A percentile compares a stretch with the other conserved stretches of the same genome.
Evolutionary conservation across 257 asterid species (phyloP).

Genomic region (Salvia splendens): DNA sequence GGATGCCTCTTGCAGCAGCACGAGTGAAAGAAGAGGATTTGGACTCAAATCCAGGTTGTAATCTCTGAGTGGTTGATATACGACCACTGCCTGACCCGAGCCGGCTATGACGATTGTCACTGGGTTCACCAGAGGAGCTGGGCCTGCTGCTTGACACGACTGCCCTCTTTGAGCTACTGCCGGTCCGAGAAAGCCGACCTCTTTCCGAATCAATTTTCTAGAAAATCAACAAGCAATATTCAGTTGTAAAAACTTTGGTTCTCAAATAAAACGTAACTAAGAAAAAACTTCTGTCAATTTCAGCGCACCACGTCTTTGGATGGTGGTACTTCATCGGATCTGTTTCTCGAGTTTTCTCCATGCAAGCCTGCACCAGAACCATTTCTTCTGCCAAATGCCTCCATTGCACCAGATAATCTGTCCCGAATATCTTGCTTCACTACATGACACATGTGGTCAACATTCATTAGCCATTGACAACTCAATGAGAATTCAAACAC

Average conservation of each 20-base stretch:
- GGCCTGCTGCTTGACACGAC: slow-evolving; percentile 72
- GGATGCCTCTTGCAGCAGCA: slow-evolving; percentile 53
- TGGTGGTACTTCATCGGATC: slow-evolving; percentile 56
- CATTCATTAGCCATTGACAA: slow-evolving; percentile 21
- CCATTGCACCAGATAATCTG: slow-evolving; percentile 57
- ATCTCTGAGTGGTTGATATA: slow-evolving; percentile 59
- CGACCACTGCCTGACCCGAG: slow-evolving; percentile 68
- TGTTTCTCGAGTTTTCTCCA: slow-evolving; percentile 61
- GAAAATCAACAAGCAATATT: slow-evolving; percentile 21
- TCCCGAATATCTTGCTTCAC: slow-evolving; percentile 68
- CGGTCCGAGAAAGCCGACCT: slow-evolving; percentile 60
- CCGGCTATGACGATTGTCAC: slow-evolving; percentile 55
- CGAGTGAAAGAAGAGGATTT: slow-evolving; percentile 74
- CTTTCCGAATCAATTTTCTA: slow-evolving; percentile 71
- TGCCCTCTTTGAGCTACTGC: slow-evolving; percentile 68
- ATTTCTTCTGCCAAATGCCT: slow-evolving; percentile 61
- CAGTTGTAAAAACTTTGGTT: background rate
- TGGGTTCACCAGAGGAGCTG: slow-evolving; percentile 73
- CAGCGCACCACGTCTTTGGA: slow-evolving; percentile 69
- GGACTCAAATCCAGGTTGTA: slow-evolving; percentile 75
- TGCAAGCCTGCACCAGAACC: slow-evolving; percentile 57
- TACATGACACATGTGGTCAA: slow-evolving; percentile 24
- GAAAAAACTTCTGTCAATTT: background rate
- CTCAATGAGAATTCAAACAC: background rate
- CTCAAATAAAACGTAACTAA: slow-evolving; percentile 1